These are phyloP conservation scores for Diaporthe nobilis DNA, from an alignment of 2,329 filamentous ascomycete genomes.

Conservation along the genomic window DNA sequence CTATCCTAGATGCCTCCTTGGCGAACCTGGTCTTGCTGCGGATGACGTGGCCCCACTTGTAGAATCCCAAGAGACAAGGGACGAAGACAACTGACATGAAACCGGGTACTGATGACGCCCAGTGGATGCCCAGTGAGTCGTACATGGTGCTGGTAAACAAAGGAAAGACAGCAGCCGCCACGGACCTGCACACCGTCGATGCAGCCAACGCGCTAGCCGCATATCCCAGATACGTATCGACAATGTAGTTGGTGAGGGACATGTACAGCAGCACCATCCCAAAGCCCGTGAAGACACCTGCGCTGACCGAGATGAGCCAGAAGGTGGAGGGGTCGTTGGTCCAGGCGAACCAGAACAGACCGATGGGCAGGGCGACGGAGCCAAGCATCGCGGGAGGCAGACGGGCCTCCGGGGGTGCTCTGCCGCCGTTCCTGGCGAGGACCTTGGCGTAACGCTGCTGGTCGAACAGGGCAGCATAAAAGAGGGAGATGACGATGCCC, in stretches of 20 bases:
- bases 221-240: conserved; percentile 84
- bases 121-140: conserved; percentile 76
- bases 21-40: conserved; percentile 63
- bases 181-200: conserved; percentile 80
- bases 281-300: conserved; percentile 76
- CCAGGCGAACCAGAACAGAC: conserved; percentile 72
- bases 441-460: conserved; percentile 57
- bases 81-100: conserved; percentile 81
- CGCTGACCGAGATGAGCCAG: conserved; percentile 41
- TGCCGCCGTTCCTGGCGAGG: conserved; percentile 64
- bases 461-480: conserved; percentile 57
- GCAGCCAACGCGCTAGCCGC: conserved; percentile 85
- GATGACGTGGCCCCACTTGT: conserved; percentile 70
- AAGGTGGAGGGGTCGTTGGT: conserved; percentile 58
- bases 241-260: conserved; percentile 85
- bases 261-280: conserved; percentile 84
- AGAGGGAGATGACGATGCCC: conserved; percentile 69
- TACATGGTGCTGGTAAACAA: conserved; percentile 84
- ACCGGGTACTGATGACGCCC: conserved; percentile 83
- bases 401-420: conserved; percentile 70
- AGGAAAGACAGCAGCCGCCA: conserved; percentile 84
- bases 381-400: conserved; percentile 70
- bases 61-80: conserved; percentile 86
- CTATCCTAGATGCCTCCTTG: conserved; percentile 37
- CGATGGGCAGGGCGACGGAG: conserved; percentile 65